These are phyloP conservation scores for Cydonia oblonga DNA, from an alignment of 331 rosid genomes.

Conservation along the genomic window DNA sequence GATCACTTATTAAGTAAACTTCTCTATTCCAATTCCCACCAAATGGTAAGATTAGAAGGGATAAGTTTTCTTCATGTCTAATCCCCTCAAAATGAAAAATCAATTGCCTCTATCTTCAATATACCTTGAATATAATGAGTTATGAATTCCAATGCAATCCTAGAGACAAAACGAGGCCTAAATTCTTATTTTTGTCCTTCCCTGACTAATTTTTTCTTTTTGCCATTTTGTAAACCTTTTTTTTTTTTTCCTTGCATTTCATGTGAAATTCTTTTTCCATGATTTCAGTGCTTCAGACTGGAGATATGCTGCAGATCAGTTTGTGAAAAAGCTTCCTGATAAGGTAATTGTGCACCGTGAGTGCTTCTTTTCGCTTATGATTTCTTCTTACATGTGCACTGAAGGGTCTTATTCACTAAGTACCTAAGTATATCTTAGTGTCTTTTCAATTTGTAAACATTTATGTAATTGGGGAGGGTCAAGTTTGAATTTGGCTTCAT, in stretches of 20 bases:
- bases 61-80: not conserved
- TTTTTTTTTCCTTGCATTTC: not conserved
- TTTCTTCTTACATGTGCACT: not conserved
- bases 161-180: not conserved
- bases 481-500: too few species aligned
- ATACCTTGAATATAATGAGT: not conserved
- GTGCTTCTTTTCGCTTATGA: slow-evolving; percentile 22
- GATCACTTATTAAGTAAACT: not conserved
- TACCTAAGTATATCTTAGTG: not conserved
- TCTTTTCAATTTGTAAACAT: not conserved
- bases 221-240: not conserved
- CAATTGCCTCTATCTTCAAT: not conserved
- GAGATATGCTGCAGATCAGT: slow-evolving; percentile 77
- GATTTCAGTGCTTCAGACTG: slow-evolving; percentile 83
- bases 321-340: slow-evolving; percentile 72
- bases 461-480: not conserved
- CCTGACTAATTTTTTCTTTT: not conserved
- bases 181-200: not conserved
- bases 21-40: not conserved
- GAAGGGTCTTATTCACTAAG: not conserved
- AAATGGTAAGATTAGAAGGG: not conserved
- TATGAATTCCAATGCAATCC: not conserved
- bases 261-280: slow-evolving; percentile 2
- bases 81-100: not conserved
- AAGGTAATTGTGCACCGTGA: slow-evolving; percentile 85